Conservation (phyloP, 495 filamentous ascomycete genomes). For the Chlorociboria aeruginascens region DNA sequence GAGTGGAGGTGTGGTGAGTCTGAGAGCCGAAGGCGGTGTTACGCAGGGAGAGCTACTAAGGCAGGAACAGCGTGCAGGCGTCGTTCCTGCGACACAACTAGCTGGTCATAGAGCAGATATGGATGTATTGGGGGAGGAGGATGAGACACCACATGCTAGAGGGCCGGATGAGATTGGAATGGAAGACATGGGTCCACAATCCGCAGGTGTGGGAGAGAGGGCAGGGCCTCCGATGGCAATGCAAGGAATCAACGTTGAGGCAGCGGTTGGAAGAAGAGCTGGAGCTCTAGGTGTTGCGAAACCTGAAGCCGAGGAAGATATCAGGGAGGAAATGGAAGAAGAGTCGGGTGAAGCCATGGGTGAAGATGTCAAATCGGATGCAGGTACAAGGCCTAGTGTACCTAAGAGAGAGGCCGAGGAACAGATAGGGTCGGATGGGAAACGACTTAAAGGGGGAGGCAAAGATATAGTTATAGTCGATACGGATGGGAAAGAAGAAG, state of each 20-base stretch:
- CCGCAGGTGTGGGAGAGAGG: conserved; percentile 16
- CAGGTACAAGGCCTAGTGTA: conserved; percentile 13
- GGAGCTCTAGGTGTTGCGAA: conserved; percentile 7
- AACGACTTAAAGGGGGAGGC: conserved; percentile 28
- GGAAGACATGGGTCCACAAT: conserved; percentile 76
- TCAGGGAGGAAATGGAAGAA: background rate
- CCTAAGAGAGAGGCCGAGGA: conserved; percentile 36
- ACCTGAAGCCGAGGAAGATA: conserved; percentile 10
- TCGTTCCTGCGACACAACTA: conserved; percentile 43
- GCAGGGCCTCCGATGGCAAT: conserved; percentile 23
- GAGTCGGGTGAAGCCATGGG: conserved; percentile 11
- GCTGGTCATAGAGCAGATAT: conserved; percentile 7
- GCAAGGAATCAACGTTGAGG: conserved; percentile 40
- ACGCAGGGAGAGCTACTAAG: conserved; percentile 67
- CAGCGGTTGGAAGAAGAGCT: conserved; percentile 36
- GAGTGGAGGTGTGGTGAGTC: background rate
- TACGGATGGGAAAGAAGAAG: conserved; percentile 13
- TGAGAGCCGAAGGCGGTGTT: conserved; percentile 38
- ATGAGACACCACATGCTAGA: conserved; percentile 66
- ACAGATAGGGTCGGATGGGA: conserved; percentile 20
- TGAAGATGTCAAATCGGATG: conserved; percentile 1
- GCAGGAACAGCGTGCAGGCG: conserved; percentile 66
- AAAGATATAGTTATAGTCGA: conserved; percentile 10
- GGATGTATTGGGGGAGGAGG: conserved; percentile 31
- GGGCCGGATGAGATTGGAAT: conserved; percentile 75